Base-by-base conservation (phyloP, 176 grass and related monocot species). In the Oryza glumipatula region DNA sequence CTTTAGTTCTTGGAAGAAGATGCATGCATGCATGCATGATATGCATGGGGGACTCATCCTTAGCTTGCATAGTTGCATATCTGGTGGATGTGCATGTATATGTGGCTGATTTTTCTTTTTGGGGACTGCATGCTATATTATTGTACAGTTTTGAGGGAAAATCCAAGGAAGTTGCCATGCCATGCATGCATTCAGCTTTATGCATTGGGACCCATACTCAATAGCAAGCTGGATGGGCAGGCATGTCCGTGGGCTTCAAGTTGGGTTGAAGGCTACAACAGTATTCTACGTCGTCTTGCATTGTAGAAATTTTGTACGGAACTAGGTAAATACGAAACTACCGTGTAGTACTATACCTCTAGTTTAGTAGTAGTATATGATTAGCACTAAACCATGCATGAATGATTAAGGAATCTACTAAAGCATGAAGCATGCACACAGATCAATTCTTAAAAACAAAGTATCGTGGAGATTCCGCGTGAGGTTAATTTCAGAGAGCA, bases 351-450 rank as follows among this genome's bases (percentile, higher is more conserved):
- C 3, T 36, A 26, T 35, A 2, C 47, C 7, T 24, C 5, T 49
- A 83, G 43, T 11, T 4, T 74, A 39, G 35, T 23, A 0, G 36
- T 22, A 82, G 12, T 69, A n/a, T 79, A 72, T 19, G 80, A 30
- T 78, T 6, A 6, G 60, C 45, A 38, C 39, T 9, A 39, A 65
- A 65, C 3, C 79, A 28, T 39, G 67, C 45, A 28, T 24, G 67
- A 17, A 69, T 83, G 70, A 83, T 84, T 76, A 84, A 67, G 71
- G 28, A 4, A 49, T 84, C 72, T 11, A 36, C 11, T 9, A 45
- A 67, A 67, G 72, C 72, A 67, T 83, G 7, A 76, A 36, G 8
- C 30, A 76, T n/a, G 8, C 30, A 36, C 73, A 11, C 43, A n/a
- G 2, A 73, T 49, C 23, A 16, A 9, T 49, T 74, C 79, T 56